phyloP scores from a whole-genome alignment of 805 yeast species.

The Sungouiella blattae region DNA sequence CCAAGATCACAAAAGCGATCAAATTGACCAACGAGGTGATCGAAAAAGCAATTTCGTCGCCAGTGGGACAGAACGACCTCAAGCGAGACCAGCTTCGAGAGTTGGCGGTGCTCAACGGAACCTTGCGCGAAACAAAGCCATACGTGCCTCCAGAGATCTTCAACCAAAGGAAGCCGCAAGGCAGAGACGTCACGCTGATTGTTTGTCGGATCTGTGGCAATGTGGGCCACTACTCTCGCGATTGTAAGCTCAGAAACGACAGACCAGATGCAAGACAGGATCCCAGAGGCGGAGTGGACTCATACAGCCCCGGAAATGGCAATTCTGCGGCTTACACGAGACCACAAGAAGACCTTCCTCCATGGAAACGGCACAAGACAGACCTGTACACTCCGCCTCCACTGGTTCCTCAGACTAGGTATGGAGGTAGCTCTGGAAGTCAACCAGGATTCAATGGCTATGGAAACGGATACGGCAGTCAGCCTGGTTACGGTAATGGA shows the following conservation, averaged over 20 bases:
- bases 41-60: constrained; percentile 79
- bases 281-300: not conserved
- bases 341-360: constrained; percentile 17
- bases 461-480: no score
- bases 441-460: no score
- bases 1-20: constrained; percentile 71
- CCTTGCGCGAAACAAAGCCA: constrained; percentile 78
- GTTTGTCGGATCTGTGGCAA: constrained; percentile 78
- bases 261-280: constrained; percentile 1
- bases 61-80: constrained; percentile 89
- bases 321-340: no score
- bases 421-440: no score
- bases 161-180: constrained; percentile 28
- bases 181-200: constrained; percentile 47
- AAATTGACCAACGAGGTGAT: constrained; percentile 71
- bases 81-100: constrained; percentile 89
- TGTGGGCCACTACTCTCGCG: constrained; percentile 83
- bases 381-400: constrained; percentile 24
- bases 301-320: not conserved
- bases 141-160: constrained; percentile 34
- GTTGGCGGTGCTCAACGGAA: constrained; percentile 91
- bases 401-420: no score
- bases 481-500: no score
- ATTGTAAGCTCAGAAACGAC: constrained; percentile 55
- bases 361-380: constrained; percentile 24